Evolutionary conservation across 2,329 filamentous ascomycete genomes (phyloP).

Genomic region (Fonsecaea monophora): DNA sequence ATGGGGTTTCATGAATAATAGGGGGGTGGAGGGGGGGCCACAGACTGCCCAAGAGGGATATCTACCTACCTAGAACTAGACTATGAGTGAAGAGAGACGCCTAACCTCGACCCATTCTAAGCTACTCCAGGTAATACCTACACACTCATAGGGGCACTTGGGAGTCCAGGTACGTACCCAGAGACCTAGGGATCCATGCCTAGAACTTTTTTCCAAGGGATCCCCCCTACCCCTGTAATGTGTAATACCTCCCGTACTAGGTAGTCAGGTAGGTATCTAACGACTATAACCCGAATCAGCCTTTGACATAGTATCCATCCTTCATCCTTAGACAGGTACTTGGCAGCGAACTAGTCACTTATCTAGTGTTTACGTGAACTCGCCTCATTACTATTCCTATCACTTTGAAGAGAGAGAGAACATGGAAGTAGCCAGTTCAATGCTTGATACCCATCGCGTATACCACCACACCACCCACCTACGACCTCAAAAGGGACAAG

Average conservation of each 20-base stretch:
- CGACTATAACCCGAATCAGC: not conserved
- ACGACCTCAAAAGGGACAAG: too few relatives aligned
- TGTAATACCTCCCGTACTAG: not conserved
- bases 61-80: not conserved
- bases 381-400: not conserved
- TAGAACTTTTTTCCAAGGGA: too few relatives aligned
- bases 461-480: too few relatives aligned
- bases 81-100: too few relatives aligned
- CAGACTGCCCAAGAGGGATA: not conserved
- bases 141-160: too few relatives aligned
- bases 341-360: not conserved
- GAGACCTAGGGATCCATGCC: not conserved
- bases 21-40: not conserved
- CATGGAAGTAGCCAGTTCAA: too few relatives aligned
- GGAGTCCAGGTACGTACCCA: not conserved
- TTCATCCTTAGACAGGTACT: not conserved
- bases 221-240: not conserved
- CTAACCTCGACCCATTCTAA: too few relatives aligned
- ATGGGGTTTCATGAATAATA: not conserved
- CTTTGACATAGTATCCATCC: not conserved
- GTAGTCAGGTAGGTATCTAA: not conserved
- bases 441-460: too few relatives aligned
- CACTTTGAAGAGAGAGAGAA: not conserved
- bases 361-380: conserved; percentile 5
- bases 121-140: too few relatives aligned